Evolutionary conservation across 1,284 basidiomycete species (phyloP).

Genomic region (Trametes hirsuta): DNA sequence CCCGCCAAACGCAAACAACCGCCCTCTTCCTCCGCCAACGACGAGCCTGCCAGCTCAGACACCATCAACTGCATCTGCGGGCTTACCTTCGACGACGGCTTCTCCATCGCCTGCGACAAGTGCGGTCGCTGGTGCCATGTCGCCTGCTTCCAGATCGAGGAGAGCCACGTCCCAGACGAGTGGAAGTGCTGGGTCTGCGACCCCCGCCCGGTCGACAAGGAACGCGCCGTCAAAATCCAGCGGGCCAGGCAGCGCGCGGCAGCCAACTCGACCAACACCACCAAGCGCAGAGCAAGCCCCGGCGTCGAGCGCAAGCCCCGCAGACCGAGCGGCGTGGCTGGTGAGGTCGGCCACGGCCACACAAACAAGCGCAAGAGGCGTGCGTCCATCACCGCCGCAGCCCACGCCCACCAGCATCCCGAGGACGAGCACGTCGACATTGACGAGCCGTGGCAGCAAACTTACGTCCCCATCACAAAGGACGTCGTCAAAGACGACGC

Average conservation of each 20-base stretch:
- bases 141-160: constrained; percentile 79
- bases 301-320: constrained; percentile 51
- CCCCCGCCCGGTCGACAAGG: constrained; percentile 50
- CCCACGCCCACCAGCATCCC: constrained; percentile 20
- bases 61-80: constrained; percentile 76
- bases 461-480: constrained; percentile 46
- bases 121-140: constrained; percentile 93
- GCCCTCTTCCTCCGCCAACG: constrained; percentile 9
- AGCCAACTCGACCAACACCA: constrained; percentile 26
- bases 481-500: constrained; percentile 58
- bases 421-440: constrained; percentile 56
- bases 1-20: constrained; percentile 46
- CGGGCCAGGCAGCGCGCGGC: constrained; percentile 38
- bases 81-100: constrained; percentile 82
- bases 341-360: constrained; percentile 37
- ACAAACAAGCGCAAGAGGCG: constrained; percentile 46
- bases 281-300: constrained; percentile 41
- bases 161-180: constrained; percentile 74
- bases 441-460: constrained; percentile 46
- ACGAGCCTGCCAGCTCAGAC: constrained; percentile 35
- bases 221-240: constrained; percentile 51
- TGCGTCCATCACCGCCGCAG: constrained; percentile 36
- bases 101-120: constrained; percentile 89
- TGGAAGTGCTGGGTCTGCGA: constrained; percentile 69
- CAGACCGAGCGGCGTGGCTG: constrained; percentile 41